Evolutionary conservation across 139 green algal genomes (phyloP).

Genomic region (Closterium sp.): DNA sequence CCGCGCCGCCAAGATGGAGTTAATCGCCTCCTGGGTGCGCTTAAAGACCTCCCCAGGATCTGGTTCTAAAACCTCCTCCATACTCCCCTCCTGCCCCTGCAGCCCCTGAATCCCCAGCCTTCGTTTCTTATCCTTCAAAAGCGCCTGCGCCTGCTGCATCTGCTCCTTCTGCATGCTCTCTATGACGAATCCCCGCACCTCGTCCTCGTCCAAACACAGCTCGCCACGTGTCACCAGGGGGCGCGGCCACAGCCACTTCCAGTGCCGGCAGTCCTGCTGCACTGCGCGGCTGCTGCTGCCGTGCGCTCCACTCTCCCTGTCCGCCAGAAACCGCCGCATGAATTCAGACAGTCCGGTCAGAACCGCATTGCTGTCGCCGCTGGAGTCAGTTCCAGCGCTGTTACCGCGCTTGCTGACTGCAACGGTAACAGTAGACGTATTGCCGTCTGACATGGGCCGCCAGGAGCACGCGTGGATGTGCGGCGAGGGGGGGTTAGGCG

Average conservation of each 20-base stretch:
- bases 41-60: not conserved
- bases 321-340: not conserved
- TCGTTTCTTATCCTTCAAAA: not conserved
- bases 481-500: not conserved
- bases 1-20: not conserved
- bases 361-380: not conserved
- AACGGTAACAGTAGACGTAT: not conserved
- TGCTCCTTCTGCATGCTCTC: not conserved
- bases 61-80: not conserved
- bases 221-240: not conserved
- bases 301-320: not conserved
- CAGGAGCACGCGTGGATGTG: not conserved
- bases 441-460: not conserved
- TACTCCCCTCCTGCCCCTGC: not conserved
- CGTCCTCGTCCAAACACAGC: not conserved
- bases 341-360: not conserved
- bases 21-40: not conserved
- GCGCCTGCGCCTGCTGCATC: not conserved
- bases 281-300: not conserved
- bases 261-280: not conserved
- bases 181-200: not conserved
- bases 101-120: too few relatives aligned
- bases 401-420: not conserved
- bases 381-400: not conserved
- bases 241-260: not conserved